phyloP scores from a whole-genome alignment of 495 filamentous ascomycete genomes.

The Xylaria venustula region DNA sequence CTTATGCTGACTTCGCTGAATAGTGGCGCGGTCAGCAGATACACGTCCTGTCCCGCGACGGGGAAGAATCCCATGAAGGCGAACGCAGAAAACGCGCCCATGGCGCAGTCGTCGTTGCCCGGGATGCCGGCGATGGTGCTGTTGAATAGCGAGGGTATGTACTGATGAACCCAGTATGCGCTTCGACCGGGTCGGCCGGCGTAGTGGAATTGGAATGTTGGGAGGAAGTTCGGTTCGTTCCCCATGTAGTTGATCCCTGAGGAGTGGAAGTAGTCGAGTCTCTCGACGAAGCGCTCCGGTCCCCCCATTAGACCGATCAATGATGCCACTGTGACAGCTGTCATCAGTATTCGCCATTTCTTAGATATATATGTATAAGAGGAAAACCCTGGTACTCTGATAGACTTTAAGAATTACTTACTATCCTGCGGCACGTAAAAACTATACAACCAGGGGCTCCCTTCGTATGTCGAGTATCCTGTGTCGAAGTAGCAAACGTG shows the following conservation, averaged over 20 bases:
- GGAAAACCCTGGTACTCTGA: no score
- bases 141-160: conserved; percentile 68
- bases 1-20: conserved; percentile 64
- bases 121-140: conserved; percentile 62
- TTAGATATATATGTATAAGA: no score
- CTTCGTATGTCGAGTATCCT: conserved; percentile 69
- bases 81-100: conserved; percentile 70
- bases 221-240: conserved; percentile 72
- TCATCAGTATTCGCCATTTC: neutral
- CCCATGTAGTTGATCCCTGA: conserved; percentile 66
- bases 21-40: conserved; percentile 64
- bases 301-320: conserved; percentile 62
- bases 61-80: conserved; percentile 74
- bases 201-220: conserved; percentile 73
- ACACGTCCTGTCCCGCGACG: conserved; percentile 71
- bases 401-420: neutral
- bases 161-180: conserved; percentile 57
- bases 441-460: conserved; percentile 67
- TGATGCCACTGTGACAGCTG: conserved; percentile 38
- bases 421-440: conserved; percentile 72
- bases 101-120: conserved; percentile 74
- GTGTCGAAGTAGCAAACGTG: conserved; percentile 55
- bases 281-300: conserved; percentile 51
- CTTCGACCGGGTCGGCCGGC: conserved; percentile 64
- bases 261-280: conserved; percentile 64